phyloP scores from a whole-genome alignment of 192 early-diverging fungal genomes.

The Entomortierella lignicola region DNA sequence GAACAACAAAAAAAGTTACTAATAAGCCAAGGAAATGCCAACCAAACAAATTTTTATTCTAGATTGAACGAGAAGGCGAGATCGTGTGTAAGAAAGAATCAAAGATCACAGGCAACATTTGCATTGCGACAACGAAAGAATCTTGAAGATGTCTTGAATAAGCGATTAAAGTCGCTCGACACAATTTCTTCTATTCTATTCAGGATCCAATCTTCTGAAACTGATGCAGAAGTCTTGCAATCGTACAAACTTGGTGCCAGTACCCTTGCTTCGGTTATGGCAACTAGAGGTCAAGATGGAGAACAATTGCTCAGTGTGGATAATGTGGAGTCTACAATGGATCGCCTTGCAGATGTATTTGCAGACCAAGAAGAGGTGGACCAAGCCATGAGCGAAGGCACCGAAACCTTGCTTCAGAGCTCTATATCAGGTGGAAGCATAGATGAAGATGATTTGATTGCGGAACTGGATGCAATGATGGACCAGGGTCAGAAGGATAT shows the following conservation, averaged over 20 bases:
- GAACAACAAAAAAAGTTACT: too few species aligned
- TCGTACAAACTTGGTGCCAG: constrained; percentile 70
- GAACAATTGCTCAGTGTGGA: constrained; percentile 56
- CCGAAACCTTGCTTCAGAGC: constrained; percentile 27
- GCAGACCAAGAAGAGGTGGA: constrained; percentile 74
- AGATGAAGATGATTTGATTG: constrained; percentile 43
- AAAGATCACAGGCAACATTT: constrained; percentile 66
- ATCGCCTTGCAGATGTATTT: constrained; percentile 66
- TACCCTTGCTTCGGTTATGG: constrained; percentile 63
- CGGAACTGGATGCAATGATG: constrained; percentile 42
- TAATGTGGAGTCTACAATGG: constrained; percentile 69
- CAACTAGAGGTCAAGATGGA: constrained; percentile 29
- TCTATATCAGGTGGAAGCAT: constrained; percentile 11
- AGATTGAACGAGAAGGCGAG: constrained; percentile 55
- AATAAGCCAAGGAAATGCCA: neutral
- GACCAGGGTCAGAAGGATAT: constrained; percentile 1
- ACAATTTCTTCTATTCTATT: constrained; percentile 70
- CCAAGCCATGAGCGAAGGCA: constrained; percentile 58
- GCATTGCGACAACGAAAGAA: constrained; percentile 65
- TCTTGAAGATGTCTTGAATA: constrained; percentile 64
- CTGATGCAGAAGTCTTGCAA: constrained; percentile 69
- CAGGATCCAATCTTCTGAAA: constrained; percentile 72
- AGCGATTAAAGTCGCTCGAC: constrained; percentile 66
- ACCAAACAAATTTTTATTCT: neutral
- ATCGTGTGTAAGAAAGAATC: constrained; percentile 53